Evolutionary conservation across 768 basidiomycete species (phyloP).

Genomic region (Auricularia sp.): DNA sequence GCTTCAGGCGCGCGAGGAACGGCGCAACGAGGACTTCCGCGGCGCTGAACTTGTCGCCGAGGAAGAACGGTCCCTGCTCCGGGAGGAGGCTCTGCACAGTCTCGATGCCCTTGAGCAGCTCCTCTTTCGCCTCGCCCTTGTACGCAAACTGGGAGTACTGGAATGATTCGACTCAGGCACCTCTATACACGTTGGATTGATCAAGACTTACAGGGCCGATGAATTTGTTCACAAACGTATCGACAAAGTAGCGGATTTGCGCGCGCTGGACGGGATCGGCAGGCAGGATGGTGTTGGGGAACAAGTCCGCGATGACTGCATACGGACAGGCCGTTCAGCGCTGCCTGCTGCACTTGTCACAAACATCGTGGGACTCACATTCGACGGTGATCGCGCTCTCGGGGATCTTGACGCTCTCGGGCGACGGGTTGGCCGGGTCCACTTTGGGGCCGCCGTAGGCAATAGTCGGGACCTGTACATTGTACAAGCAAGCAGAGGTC

Average conservation of each 20-base stretch:
- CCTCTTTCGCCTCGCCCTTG: conserved; percentile 31
- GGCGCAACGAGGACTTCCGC: conserved; percentile 56
- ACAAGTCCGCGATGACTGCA: conserved; percentile 46
- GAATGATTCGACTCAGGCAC: neutral
- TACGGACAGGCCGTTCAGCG: neutral
- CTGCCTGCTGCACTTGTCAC: neutral
- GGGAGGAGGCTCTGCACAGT: conserved; percentile 42
- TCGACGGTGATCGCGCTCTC: conserved; percentile 61
- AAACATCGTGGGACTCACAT: conserved; percentile 12
- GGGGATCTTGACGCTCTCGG: conserved; percentile 48
- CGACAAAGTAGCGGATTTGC: conserved; percentile 53
- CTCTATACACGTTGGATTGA: too few species aligned
- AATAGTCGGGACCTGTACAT: conserved; percentile 45
- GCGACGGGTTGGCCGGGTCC: conserved; percentile 45
- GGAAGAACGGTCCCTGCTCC: conserved; percentile 31
- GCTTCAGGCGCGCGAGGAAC: conserved; percentile 45
- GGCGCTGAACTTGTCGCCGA: conserved; percentile 41
- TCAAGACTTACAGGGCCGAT: conserved; percentile 16
- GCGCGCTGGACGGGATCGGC: conserved; percentile 47
- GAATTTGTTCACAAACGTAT: conserved; percentile 40
- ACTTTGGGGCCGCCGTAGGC: conserved; percentile 53
- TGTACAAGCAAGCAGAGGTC: neutral
- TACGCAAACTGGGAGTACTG: conserved; percentile 26
- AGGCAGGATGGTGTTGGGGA: conserved; percentile 43
- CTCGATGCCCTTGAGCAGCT: conserved; percentile 35